These are phyloP conservation scores for Ogataea minuta DNA, from an alignment of 805 yeast genomes.

Conservation along the genomic window DNA sequence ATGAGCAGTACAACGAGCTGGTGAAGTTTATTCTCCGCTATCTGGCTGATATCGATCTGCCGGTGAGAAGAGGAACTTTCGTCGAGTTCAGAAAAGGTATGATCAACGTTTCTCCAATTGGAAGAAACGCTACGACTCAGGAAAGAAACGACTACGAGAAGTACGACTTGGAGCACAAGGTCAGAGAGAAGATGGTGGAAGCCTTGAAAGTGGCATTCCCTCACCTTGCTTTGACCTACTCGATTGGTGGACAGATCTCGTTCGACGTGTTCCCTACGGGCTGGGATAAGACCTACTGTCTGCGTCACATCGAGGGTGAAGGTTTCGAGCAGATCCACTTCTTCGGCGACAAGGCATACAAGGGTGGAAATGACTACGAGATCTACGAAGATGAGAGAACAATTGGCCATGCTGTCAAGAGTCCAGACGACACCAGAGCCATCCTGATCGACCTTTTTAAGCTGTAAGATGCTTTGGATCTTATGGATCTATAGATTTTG, in stretches of 20 bases:
- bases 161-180: conserved; percentile 73
- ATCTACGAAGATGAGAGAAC: conserved; percentile 91
- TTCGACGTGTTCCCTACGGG: conserved; percentile 99
- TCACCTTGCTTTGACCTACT: conserved; percentile 84
- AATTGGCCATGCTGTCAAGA: conserved; percentile 88
- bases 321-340: conserved; percentile 88
- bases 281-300: conserved; percentile 99
- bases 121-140: conserved; percentile 93
- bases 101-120: conserved; percentile 97
- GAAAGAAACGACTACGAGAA: conserved; percentile 93
- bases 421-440: conserved; percentile 85
- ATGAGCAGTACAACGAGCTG: conserved; percentile 86
- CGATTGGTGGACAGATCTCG: conserved; percentile 99
- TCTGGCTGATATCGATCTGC: conserved; percentile 82
- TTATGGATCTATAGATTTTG: too few relatives aligned
- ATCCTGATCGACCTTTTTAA: conserved; percentile 82
- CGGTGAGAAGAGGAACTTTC: conserved; percentile 98
- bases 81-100: conserved; percentile 99
- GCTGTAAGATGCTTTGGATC: too few relatives aligned
- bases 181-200: conserved; percentile 81
- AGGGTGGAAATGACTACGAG: conserved; percentile 99
- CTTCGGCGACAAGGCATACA: conserved; percentile 96
- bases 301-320: conserved; percentile 86
- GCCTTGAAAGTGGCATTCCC: conserved; percentile 83
- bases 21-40: conserved; percentile 83